A percentile compares a stretch with the other conserved stretches of the same genome.
phyloP scores from a whole-genome alignment of 495 filamentous ascomycete genomes.

The Talaromyces borbonicus region DNA sequence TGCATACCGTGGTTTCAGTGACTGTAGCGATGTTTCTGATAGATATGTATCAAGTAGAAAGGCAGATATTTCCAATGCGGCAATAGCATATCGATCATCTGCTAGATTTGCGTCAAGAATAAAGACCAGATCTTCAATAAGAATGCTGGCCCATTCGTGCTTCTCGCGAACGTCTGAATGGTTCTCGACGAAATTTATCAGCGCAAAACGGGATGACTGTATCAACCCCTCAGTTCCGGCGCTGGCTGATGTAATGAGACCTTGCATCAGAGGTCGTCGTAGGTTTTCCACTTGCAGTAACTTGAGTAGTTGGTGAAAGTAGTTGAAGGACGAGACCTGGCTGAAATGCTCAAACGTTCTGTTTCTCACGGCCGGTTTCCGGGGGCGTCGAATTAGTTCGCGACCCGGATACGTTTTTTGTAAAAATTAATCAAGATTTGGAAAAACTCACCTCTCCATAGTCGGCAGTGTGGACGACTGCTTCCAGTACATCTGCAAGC shows the following conservation, averaged over 20 bases:
- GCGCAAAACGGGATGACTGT: constrained; percentile 58
- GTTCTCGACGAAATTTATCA: constrained; percentile 38
- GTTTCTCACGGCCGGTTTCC: constrained; percentile 2
- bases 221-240: constrained; percentile 76
- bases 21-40: constrained; percentile 4
- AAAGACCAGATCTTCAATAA: constrained; percentile 33
- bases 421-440: constrained; percentile 13
- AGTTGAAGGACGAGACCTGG: constrained; percentile 31
- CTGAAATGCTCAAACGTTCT: constrained; percentile 38
- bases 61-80: constrained; percentile 62
- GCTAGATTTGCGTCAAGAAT: constrained; percentile 36
- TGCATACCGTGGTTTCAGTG: neutral
- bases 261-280: constrained; percentile 49
- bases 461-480: constrained; percentile 20
- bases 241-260: constrained; percentile 73
- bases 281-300: constrained; percentile 29
- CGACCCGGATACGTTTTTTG: neutral
- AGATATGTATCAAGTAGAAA: constrained; percentile 54
- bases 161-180: constrained; percentile 27
- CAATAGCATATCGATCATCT: constrained; percentile 63
- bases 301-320: constrained; percentile 34
- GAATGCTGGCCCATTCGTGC: constrained; percentile 16
- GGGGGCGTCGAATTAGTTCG: neutral
- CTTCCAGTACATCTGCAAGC: constrained; percentile 34
- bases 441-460: constrained; percentile 22